Percentiles rank a stretch among this genome's conserved stretches.
Conservation (phyloP, 73 alveolate genomes). For the Halteria grandinella region DNA sequence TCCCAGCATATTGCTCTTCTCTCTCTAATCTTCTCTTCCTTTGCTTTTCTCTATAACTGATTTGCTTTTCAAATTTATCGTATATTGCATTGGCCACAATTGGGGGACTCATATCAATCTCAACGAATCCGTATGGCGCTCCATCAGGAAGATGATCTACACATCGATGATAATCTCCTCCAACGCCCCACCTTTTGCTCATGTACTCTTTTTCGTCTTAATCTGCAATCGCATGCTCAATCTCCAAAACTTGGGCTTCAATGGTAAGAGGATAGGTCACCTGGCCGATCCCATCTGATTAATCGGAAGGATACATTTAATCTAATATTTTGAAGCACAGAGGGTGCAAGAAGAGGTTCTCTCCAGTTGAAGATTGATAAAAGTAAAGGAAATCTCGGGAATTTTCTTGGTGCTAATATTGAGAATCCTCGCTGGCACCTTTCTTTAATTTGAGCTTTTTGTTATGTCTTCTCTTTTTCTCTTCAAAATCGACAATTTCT, state of each 20-base stretch:
- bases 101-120: conserved; percentile 53
- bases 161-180: too few relatives aligned
- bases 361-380: conserved; percentile 55
- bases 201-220: conserved; percentile 37
- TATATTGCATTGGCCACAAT: conserved; percentile 6
- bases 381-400: conserved; percentile 42
- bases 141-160: conserved; percentile 58
- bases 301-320: neutral
- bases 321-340: conserved; percentile 43
- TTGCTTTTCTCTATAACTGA: conserved; percentile 37
- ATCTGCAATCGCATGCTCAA: conserved; percentile 45
- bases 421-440: neutral
- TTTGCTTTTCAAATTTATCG: conserved; percentile 22
- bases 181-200: conserved; percentile 11
- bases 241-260: conserved; percentile 42
- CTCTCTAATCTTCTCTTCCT: conserved; percentile 18
- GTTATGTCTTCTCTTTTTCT: neutral
- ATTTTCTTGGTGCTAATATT: conserved; percentile 21
- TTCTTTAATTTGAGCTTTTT: conserved; percentile 18
- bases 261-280: too few relatives aligned
- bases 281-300: too few relatives aligned
- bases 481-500: conserved; percentile 25
- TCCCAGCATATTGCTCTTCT: conserved; percentile 55
- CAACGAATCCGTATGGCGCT: conserved; percentile 50
- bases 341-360: conserved; percentile 60